Conservation (phyloP, 2,329 filamentous ascomycete genomes). For the Paracoccidioides lutzii region DNA sequence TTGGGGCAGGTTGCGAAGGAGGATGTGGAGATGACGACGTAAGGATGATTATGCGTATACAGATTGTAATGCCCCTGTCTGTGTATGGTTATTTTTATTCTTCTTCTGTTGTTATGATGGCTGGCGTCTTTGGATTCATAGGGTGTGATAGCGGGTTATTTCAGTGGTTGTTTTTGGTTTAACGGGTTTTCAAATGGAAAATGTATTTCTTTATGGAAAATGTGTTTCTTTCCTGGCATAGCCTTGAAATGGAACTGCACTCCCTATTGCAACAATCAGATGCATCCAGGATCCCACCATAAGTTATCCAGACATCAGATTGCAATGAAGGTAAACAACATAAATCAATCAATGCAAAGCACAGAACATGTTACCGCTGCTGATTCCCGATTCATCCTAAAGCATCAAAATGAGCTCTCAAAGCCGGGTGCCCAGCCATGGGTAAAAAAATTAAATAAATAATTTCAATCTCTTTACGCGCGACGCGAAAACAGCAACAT, state of each 20-base stretch:
- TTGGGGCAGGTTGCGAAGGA: constrained; percentile 42
- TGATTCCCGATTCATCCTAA: constrained; percentile 57
- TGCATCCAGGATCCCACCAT: background rate
- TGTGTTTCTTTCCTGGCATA: background rate
- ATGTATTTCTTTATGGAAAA: too few species aligned
- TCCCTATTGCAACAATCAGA: background rate
- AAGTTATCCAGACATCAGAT: background rate
- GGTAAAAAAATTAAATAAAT: constrained; percentile 34
- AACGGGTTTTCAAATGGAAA: too few species aligned
- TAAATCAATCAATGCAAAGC: background rate
- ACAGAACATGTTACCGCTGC: constrained; percentile 51
- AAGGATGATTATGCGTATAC: background rate
- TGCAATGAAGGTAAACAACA: background rate
- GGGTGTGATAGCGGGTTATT: background rate
- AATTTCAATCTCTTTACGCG: constrained; percentile 42
- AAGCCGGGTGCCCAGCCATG: constrained; percentile 61
- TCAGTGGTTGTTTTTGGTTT: too few species aligned
- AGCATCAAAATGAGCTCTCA: constrained; percentile 51
- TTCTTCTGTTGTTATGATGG: background rate
- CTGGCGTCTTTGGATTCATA: background rate
- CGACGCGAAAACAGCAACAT: constrained; percentile 55
- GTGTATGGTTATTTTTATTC: background rate
- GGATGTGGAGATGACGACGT: constrained; percentile 43
- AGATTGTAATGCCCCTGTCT: background rate
- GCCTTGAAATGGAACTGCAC: background rate